Conservation (phyloP, 257 asterid species). For the Fraxinus cuspidata region DNA sequence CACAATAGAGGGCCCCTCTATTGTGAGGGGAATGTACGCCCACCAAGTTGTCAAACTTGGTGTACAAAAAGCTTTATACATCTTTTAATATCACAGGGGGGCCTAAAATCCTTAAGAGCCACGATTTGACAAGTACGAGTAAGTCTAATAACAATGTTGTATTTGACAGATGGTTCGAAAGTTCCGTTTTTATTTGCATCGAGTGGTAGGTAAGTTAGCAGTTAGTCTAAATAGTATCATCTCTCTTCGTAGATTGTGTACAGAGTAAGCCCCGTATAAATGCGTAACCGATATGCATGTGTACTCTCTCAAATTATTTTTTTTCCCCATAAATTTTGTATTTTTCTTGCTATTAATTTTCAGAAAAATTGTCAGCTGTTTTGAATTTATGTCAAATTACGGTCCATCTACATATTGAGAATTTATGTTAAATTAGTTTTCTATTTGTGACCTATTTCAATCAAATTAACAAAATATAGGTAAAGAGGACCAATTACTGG, state of each 20-base stretch:
- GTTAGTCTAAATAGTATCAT: background rate
- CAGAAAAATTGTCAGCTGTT: background rate
- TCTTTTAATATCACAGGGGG: background rate
- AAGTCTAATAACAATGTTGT: conserved; percentile 18
- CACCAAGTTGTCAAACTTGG: too few relatives aligned
- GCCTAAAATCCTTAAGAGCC: background rate
- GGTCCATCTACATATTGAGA: too few relatives aligned
- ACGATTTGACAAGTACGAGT: too few relatives aligned
- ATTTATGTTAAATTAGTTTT: too few relatives aligned
- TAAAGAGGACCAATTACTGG: too few relatives aligned
- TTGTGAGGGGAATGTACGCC: too few relatives aligned
- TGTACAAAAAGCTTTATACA: too few relatives aligned
- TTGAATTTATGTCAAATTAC: too few relatives aligned
- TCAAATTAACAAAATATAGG: too few relatives aligned
- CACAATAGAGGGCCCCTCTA: too few relatives aligned
- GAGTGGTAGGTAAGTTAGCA: conserved; percentile 13
- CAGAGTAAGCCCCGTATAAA: background rate
- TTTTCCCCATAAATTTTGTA: background rate
- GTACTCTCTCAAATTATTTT: background rate
- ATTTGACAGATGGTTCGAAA: conserved; percentile 5
- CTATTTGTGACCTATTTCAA: too few relatives aligned
- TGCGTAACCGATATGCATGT: background rate
- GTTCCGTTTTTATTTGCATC: conserved; percentile 9
- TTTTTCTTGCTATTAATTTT: background rate
- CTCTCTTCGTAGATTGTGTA: conserved; percentile 22